Evolutionary conservation across 2,329 filamentous ascomycete species (phyloP).

Genomic region (Colletotrichum endophyticum): DNA sequence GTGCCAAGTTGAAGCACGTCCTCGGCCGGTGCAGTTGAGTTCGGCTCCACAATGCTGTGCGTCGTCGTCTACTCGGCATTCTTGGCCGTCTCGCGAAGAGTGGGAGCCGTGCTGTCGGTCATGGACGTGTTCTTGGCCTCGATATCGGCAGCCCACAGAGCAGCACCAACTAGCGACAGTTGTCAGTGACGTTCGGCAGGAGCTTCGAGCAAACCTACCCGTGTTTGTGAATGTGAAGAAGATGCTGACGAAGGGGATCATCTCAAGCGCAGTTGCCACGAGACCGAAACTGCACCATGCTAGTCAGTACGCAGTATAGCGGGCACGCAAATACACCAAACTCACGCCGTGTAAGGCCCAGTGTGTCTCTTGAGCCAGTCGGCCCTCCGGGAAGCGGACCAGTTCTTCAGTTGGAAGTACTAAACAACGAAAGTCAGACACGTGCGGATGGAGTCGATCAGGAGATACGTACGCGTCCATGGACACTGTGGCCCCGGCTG

Average conservation of each 20-base stretch:
- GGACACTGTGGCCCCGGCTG: constrained; percentile 52
- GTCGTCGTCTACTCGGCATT: constrained; percentile 45
- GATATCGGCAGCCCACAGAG: constrained; percentile 91
- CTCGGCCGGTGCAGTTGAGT: background rate
- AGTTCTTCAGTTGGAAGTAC: constrained; percentile 92
- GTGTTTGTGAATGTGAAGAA: constrained; percentile 91
- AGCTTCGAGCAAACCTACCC: constrained; percentile 43
- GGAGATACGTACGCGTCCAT: constrained; percentile 53
- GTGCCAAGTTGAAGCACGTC: background rate
- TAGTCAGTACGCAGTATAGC: constrained; percentile 7
- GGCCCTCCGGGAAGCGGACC: constrained; percentile 68
- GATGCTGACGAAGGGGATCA: constrained; percentile 82
- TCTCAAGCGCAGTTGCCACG: constrained; percentile 80
- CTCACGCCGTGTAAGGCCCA: constrained; percentile 80
- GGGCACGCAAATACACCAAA: background rate
- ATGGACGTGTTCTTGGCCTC: constrained; percentile 62
- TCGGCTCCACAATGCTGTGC: background rate
- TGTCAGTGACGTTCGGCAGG: constrained; percentile 21
- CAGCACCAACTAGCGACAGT: constrained; percentile 72
- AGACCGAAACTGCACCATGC: constrained; percentile 67
- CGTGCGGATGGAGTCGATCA: background rate
- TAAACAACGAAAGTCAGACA: constrained; percentile 38
- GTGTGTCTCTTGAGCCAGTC: constrained; percentile 74
- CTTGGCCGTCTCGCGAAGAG: constrained; percentile 52
- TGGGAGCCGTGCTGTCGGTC: constrained; percentile 55